Evolutionary conservation across 768 basidiomycete genomes (phyloP), one percentile per base, ranked within the genome.

Genomic region (Lentinula lateritia): DNA sequence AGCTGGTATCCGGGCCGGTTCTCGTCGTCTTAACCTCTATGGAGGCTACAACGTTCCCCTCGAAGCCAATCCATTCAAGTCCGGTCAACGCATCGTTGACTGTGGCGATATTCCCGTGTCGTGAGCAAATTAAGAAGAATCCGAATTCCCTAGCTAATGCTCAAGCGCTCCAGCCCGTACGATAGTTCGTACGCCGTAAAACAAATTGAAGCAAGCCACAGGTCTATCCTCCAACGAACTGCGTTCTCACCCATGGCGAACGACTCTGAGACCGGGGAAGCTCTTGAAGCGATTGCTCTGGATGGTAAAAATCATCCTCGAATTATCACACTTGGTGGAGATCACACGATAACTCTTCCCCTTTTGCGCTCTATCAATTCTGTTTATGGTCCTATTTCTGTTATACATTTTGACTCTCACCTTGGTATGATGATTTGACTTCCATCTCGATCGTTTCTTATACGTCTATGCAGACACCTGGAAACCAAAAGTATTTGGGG

Each of bases 351-450:
- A 63, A 91, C 78, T 7, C 70, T 81, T n/a, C 78, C 78, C 4
- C 61, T 82, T 20, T 74, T 88, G 18, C 84, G 90, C 43, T 90
- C 92, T 15, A 82, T 94, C 52, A 70, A 90, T 70, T 83, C 85
- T 46, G 85, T 85, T 12, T 93, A 94, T 67, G 91, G 92, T 2
- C 81, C 87, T 7, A 88, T 92, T 58, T 87, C 86, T 35, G 88
- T 91, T 53, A 91, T 93, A 55, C 93, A 94, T 72, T 93, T 94
- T 69, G 93, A 94, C 71, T 88, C 89, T 36, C 90, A 93, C 73
- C 80, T 92, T 39, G 75, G 75, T 68, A 50, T 13, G 62, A 60
- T 41, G n/a, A 38, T 57, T n/a, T 39, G 34, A n/a, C 50, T 5
- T 68, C 62, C 65, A 58, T 18, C 38, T 50, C 38, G 18, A 43